These are phyloP conservation scores for Silene latifolia DNA, from an alignment of 148 eudicot genomes.

Conservation along the genomic window DNA sequence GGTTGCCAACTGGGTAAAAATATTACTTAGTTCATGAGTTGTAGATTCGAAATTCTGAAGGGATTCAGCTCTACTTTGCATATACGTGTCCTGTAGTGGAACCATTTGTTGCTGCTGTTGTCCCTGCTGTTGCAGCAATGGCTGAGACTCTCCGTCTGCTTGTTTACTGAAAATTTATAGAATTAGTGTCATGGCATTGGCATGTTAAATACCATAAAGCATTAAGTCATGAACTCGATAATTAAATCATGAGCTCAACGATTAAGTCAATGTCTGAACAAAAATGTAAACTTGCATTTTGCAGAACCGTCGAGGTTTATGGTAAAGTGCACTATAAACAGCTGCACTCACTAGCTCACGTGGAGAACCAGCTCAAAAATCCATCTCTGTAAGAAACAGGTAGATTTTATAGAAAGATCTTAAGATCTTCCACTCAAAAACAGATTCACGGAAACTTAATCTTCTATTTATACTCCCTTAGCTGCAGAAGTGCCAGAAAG, in stretches of 20 bases:
- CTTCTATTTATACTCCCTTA: too few relatives aligned
- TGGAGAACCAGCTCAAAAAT: neutral
- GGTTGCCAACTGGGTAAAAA: conserved; percentile 74
- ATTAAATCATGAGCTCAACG: neutral
- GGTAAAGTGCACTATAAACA: neutral
- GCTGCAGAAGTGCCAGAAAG: neutral
- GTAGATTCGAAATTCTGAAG: conserved; percentile 82
- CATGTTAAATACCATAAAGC: neutral
- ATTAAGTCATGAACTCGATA: neutral
- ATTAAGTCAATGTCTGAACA: neutral
- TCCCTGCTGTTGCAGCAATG: conserved; percentile 59
- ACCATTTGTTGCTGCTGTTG: conserved; percentile 59
- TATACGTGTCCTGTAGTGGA: conserved; percentile 71
- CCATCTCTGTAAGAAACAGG: neutral
- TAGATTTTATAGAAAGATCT: neutral
- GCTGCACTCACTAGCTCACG: neutral
- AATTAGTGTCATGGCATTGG: neutral
- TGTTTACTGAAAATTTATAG: conserved; percentile 40
- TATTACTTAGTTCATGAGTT: conserved; percentile 69
- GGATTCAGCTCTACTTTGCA: conserved; percentile 89
- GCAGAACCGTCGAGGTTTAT: neutral
- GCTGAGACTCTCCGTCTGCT: conserved; percentile 66
- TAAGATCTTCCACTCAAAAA: neutral
- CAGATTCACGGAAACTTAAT: neutral
- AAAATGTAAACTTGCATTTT: neutral